Percentiles rank a stretch among this genome's conserved stretches.
phyloP scores from a whole-genome alignment of 768 basidiomycete genomes.

The Auriscalpium microsporum region DNA sequence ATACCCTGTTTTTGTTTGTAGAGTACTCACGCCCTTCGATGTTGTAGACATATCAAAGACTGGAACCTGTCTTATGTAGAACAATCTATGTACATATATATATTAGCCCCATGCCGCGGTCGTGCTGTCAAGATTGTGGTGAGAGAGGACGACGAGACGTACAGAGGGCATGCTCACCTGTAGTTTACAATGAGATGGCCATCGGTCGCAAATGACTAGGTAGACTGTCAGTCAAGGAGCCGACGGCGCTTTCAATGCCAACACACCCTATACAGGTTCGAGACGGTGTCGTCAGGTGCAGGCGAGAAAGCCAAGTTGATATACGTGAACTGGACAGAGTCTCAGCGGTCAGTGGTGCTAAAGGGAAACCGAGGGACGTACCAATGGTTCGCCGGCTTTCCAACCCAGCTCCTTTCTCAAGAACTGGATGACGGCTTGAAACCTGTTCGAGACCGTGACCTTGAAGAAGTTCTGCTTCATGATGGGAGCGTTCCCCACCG shows the following conservation, averaged over 20 bases:
- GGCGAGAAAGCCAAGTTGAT: conserved; percentile 74
- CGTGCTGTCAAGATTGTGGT: conserved; percentile 28
- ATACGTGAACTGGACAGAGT: conserved; percentile 51
- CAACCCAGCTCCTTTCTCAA: conserved; percentile 82
- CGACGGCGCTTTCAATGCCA: background rate
- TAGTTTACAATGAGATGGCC: conserved; percentile 63
- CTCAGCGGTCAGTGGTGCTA: background rate
- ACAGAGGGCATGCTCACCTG: conserved; percentile 29
- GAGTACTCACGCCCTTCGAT: background rate
- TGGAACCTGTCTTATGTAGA: conserved; percentile 1
- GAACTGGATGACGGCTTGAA: conserved; percentile 93
- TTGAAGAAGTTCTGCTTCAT: conserved; percentile 99
- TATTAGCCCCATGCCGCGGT: conserved; percentile 49
- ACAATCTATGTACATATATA: conserved; percentile 1
- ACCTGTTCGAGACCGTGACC: conserved; percentile 89
- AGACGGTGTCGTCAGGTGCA: conserved; percentile 67
- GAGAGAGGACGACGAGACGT: background rate
- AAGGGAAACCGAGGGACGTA: conserved; percentile 27
- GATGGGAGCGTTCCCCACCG: conserved; percentile 94
- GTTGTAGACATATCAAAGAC: background rate
- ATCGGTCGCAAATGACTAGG: conserved; percentile 52
- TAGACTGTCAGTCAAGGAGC: background rate
- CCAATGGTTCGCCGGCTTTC: conserved; percentile 80
- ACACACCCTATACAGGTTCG: conserved; percentile 57
- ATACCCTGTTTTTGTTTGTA: background rate